Conservation (phyloP, 2,329 filamentous ascomycete species). For the Stachybotrys chartarum region DNA sequence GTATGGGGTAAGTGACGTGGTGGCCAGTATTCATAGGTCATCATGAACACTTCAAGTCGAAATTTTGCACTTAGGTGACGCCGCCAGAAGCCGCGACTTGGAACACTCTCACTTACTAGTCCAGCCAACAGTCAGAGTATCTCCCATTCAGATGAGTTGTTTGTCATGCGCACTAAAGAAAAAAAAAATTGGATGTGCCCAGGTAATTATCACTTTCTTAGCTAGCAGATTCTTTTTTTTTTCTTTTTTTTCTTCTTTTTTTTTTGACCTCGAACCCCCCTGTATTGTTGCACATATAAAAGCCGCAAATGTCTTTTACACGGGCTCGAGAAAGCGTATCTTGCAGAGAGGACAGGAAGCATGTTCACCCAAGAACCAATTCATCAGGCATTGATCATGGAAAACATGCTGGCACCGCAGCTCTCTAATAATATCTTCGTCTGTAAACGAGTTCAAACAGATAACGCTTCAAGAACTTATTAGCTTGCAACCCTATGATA, state of each 20-base stretch:
- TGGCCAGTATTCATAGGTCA: neutral
- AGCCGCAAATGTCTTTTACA: too few species aligned
- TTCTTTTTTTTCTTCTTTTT: too few species aligned
- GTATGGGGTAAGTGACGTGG: neutral
- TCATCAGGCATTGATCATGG: neutral
- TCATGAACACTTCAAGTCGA: neutral
- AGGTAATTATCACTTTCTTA: too few species aligned
- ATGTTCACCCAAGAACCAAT: neutral
- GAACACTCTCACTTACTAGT: too few species aligned
- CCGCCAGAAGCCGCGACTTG: too few species aligned
- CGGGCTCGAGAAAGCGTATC: neutral
- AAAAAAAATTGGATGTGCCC: neutral
- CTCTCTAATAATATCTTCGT: neutral
- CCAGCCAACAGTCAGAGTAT: too few species aligned
- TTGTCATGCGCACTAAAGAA: neutral
- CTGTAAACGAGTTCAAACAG: neutral
- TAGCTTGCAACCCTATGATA: neutral
- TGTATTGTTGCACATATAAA: too few species aligned
- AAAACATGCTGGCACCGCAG: neutral
- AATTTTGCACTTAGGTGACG: neutral
- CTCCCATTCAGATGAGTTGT: too few species aligned
- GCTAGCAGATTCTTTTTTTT: too few species aligned
- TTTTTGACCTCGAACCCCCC: too few species aligned
- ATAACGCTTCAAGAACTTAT: neutral
- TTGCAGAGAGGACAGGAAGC: neutral